These are phyloP conservation scores for Hydrangea macrophylla DNA, from an alignment of 148 eudicot genomes.

Conservation along the genomic window DNA sequence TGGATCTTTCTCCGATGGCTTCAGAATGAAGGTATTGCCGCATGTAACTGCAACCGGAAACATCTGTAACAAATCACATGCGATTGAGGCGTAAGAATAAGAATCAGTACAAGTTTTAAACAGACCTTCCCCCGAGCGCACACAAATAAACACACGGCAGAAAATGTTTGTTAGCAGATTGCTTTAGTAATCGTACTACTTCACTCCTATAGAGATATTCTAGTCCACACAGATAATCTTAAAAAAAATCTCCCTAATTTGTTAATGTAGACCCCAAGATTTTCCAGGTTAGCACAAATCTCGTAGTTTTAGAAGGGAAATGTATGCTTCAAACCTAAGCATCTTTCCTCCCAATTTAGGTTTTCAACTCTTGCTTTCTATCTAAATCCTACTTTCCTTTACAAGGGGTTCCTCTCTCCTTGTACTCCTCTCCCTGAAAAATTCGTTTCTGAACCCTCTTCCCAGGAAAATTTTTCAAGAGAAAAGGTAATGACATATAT, in stretches of 20 bases:
- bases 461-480: neutral
- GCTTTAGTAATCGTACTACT: neutral
- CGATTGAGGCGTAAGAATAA: no score
- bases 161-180: no score
- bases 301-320: neutral
- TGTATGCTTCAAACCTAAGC: neutral
- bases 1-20: constrained; percentile 99
- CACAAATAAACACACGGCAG: no score
- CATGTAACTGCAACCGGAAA: constrained; percentile 89
- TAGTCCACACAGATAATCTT: neutral
- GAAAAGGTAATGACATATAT: neutral
- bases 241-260: no score
- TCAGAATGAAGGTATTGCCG: constrained; percentile 85
- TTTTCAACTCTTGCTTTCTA: neutral
- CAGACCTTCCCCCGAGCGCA: no score
- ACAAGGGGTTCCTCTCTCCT: neutral
- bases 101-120: no score
- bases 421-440: neutral
- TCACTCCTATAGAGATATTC: neutral
- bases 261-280: neutral
- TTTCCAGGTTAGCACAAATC: neutral
- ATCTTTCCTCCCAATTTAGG: neutral
- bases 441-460: neutral
- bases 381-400: neutral
- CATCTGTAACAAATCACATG: constrained; percentile 52